A percentile compares a stretch with the other conserved stretches of the same genome.
phyloP scores from a whole-genome alignment of 768 basidiomycete genomes.

The Phanerochaete carnosa region DNA sequence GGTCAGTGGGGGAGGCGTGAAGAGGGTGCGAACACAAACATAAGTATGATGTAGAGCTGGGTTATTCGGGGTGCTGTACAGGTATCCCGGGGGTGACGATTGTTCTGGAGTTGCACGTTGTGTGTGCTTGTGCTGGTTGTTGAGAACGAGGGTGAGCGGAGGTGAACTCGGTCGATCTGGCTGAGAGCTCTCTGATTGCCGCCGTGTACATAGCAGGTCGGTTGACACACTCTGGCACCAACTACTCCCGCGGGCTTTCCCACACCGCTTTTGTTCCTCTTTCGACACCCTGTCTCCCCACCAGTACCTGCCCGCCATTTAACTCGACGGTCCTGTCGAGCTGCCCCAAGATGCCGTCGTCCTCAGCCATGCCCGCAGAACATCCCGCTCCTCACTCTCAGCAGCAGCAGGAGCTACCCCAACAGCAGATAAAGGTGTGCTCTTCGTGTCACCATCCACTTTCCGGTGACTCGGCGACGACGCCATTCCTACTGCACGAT shows the following conservation, averaged over 20 bases:
- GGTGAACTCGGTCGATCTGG: background rate
- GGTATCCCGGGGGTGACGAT: background rate
- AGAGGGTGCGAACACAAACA: background rate
- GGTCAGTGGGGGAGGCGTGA: background rate
- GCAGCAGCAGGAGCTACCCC: conserved; percentile 20
- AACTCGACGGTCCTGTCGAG: conserved; percentile 10
- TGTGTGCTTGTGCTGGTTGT: background rate
- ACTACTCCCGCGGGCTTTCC: conserved; percentile 4
- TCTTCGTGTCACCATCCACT: conserved; percentile 29
- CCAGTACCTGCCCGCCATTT: conserved; percentile 18
- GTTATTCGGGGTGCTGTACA: background rate
- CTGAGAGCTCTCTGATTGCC: conserved; percentile 4
- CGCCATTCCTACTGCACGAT: conserved; percentile 24
- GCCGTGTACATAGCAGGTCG: conserved; percentile 13
- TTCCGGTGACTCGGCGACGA: conserved; percentile 23
- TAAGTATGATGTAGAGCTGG: too few species aligned
- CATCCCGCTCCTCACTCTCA: conserved; percentile 31
- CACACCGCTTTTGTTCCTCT: conserved; percentile 10
- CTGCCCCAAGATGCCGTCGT: conserved; percentile 13
- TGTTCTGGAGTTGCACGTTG: background rate
- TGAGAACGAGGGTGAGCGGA: background rate
- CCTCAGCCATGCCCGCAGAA: conserved; percentile 49
- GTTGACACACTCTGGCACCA: conserved; percentile 6
- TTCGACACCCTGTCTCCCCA: conserved; percentile 6
- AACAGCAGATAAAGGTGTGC: conserved; percentile 31